These are phyloP conservation scores for Trametopsis cervina DNA, from an alignment of 768 basidiomycete species.

Conservation along the genomic window DNA sequence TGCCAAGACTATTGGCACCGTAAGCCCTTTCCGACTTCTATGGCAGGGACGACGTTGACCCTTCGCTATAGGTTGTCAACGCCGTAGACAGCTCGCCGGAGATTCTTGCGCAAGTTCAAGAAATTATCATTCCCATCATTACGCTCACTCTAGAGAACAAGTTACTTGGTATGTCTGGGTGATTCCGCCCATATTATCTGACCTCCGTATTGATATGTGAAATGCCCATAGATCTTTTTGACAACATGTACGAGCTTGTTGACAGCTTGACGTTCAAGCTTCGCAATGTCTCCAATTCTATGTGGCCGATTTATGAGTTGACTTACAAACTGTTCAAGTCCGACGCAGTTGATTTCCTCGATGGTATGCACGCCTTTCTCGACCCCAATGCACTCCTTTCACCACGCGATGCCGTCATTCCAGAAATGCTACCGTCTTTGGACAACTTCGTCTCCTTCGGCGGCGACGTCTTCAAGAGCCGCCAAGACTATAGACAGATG, in stretches of 20 bases:
- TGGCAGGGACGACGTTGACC: slow-evolving; percentile 3
- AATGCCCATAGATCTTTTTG: slow-evolving; percentile 64
- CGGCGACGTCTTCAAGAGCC: slow-evolving; percentile 63
- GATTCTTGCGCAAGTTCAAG: slow-evolving; percentile 73
- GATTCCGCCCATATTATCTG: neutral
- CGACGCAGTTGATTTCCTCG: slow-evolving; percentile 81
- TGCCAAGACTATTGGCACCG: slow-evolving; percentile 78
- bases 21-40: slow-evolving; percentile 26
- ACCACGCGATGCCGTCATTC: neutral
- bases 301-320: slow-evolving; percentile 86
- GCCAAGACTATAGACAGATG: slow-evolving; percentile 72
- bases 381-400: neutral
- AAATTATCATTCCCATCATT: slow-evolving; percentile 75
- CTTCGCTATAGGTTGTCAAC: slow-evolving; percentile 51
- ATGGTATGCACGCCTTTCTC: slow-evolving; percentile 41
- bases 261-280: slow-evolving; percentile 83
- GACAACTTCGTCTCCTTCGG: slow-evolving; percentile 90
- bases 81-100: slow-evolving; percentile 69
- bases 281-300: slow-evolving; percentile 62
- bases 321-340: slow-evolving; percentile 80
- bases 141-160: slow-evolving; percentile 71
- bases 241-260: slow-evolving; percentile 81
- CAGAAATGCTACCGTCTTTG: slow-evolving; percentile 81
- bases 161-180: slow-evolving; percentile 51
- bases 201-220: slow-evolving; percentile 1